These are phyloP conservation scores for Penicillium waksmanii DNA, from an alignment of 495 filamentous ascomycete species.

Conservation along the genomic window DNA sequence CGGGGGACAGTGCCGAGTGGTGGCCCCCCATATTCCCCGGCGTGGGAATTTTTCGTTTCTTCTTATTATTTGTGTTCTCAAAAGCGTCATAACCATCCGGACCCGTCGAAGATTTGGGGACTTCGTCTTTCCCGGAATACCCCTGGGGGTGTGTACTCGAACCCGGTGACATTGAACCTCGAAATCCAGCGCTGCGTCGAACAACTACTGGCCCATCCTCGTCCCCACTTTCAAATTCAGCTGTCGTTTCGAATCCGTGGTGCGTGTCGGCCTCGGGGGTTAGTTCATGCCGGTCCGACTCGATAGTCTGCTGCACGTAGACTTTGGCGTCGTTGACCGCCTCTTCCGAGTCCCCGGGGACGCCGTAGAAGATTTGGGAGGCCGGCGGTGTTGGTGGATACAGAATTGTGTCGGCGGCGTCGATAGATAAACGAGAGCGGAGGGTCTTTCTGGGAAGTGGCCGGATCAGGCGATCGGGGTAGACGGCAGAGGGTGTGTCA, in stretches of 20 bases:
- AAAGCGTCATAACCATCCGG: slow-evolving; percentile 95
- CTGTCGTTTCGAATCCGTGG: slow-evolving; percentile 42
- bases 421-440: slow-evolving; percentile 80
- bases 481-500: slow-evolving; percentile 74
- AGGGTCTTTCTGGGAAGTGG: slow-evolving; percentile 88
- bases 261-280: slow-evolving; percentile 52
- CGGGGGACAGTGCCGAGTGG: slow-evolving; percentile 62
- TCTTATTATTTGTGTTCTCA: slow-evolving; percentile 99
- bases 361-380: slow-evolving; percentile 75
- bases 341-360: slow-evolving; percentile 54
- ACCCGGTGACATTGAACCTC: slow-evolving; percentile 42
- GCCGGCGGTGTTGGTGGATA: slow-evolving; percentile 74
- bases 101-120: slow-evolving; percentile 42
- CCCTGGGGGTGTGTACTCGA: slow-evolving; percentile 32
- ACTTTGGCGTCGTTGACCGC: slow-evolving; percentile 47
- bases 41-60: slow-evolving; percentile 96
- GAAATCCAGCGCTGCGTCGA: slow-evolving; percentile 49
- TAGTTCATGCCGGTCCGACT: slow-evolving; percentile 46
- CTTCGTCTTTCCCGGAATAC: slow-evolving; percentile 32
- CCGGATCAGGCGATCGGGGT: slow-evolving; percentile 88
- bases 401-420: slow-evolving; percentile 78
- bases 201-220: slow-evolving; percentile 51
- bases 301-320: slow-evolving; percentile 49
- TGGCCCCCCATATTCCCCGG: slow-evolving; percentile 71
- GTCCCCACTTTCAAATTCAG: slow-evolving; percentile 51